These are phyloP conservation scores for Nemania serpens DNA, from an alignment of 2,329 filamentous ascomycete species.

Conservation along the genomic window DNA sequence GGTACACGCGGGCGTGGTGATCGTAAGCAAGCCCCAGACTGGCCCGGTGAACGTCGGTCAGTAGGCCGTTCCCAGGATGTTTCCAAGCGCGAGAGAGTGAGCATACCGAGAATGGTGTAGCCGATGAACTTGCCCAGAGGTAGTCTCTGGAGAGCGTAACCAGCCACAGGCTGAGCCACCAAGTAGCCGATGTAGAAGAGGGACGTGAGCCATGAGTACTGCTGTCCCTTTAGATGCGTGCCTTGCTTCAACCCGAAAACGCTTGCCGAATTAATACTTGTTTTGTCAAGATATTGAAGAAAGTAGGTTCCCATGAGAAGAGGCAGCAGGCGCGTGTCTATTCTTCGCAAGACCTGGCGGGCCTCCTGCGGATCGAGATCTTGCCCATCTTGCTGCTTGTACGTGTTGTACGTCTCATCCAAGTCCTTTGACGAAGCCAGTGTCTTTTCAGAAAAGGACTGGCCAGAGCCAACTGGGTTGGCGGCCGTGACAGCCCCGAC, in stretches of 20 bases:
- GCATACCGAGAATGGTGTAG: conserved; percentile 28
- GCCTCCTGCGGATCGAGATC: conserved; percentile 37
- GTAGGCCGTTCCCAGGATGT: not conserved
- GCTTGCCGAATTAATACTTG: conserved; percentile 55
- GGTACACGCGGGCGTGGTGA: conserved; percentile 37
- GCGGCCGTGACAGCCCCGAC: conserved; percentile 5
- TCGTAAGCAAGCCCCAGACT: conserved; percentile 39
- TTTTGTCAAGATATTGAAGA: conserved; percentile 45
- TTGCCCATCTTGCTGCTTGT: conserved; percentile 36
- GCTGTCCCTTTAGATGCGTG: conserved; percentile 52
- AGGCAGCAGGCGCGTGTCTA: conserved; percentile 40
- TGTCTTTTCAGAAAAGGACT: conserved; percentile 14
- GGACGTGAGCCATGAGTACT: conserved; percentile 56
- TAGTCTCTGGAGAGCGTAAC: conserved; percentile 36
- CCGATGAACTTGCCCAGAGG: conserved; percentile 38
- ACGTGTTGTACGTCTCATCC: conserved; percentile 44
- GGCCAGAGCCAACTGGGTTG: conserved; percentile 4
- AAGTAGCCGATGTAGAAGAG: conserved; percentile 41
- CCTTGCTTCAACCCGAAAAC: conserved; percentile 54
- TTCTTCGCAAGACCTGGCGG: conserved; percentile 38
- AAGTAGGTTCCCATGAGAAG: conserved; percentile 42
- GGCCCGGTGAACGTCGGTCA: not conserved
- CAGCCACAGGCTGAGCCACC: conserved; percentile 37
- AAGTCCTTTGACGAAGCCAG: conserved; percentile 37
- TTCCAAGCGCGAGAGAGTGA: not conserved